A percentile compares a stretch with the other conserved stretches of the same genome.
These are phyloP conservation scores for Nitzschia inconspicua DNA, from an alignment of 108 stramenopile genomes.

Conservation along the genomic window DNA sequence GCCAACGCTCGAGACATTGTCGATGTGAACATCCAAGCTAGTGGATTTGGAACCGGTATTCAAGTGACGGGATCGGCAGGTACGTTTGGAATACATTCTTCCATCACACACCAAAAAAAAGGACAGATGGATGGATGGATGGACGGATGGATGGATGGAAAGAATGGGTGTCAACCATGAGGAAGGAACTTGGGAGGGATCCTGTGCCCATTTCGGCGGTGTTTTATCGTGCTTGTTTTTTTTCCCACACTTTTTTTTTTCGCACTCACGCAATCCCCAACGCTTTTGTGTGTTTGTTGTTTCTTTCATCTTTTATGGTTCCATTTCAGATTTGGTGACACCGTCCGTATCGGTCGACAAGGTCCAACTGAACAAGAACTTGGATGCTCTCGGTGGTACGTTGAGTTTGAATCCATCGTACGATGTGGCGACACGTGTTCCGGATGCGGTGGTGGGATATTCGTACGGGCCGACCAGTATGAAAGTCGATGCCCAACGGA, in stretches of 20 bases:
- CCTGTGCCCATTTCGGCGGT: no score
- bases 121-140: no score
- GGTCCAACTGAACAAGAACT: slow-evolving; percentile 22
- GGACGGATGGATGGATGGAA: no score
- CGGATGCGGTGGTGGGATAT: slow-evolving; percentile 37
- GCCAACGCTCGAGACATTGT: slow-evolving; percentile 15
- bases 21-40: slow-evolving; percentile 34
- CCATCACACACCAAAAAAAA: no score
- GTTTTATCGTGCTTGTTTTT: no score
- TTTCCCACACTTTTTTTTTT: no score
- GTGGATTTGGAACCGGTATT: slow-evolving; percentile 19
- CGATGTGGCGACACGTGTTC: slow-evolving; percentile 13
- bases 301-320: neutral
- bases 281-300: no score
- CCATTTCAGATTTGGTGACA: neutral
- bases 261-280: no score
- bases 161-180: no score
- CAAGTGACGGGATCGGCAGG: slow-evolving; percentile 32
- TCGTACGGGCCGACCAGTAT: slow-evolving; percentile 17
- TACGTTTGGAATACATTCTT: slow-evolving; percentile 21
- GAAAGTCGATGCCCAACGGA: slow-evolving; percentile 22
- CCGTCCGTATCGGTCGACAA: slow-evolving; percentile 21
- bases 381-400: slow-evolving; percentile 26
- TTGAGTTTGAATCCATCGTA: slow-evolving; percentile 37
- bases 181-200: no score